phyloP scores from a whole-genome alignment of 1,139 yeast species.

The Entelexis paramagnoliae region DNA sequence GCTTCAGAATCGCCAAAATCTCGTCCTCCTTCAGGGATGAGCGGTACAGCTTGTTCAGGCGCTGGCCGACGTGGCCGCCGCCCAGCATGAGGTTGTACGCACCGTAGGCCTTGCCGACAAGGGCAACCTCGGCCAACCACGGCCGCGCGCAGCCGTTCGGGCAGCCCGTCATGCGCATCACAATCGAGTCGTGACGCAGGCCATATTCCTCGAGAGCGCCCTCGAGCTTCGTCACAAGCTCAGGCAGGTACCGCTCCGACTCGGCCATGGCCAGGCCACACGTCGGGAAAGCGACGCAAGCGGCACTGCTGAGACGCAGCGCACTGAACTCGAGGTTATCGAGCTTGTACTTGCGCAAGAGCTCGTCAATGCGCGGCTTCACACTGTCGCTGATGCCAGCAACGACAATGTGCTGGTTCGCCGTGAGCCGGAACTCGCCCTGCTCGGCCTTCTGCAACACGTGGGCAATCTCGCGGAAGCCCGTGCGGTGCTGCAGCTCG shows the following conservation, averaged over 20 bases:
- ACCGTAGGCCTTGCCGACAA: slow-evolving; percentile 90
- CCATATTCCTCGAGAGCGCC: slow-evolving; percentile 82
- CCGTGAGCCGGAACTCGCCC: slow-evolving; percentile 88
- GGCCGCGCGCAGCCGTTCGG: slow-evolving; percentile 99
- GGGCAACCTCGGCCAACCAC: slow-evolving; percentile 93
- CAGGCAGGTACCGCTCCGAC: slow-evolving; percentile 89
- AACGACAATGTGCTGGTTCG: slow-evolving; percentile 84
- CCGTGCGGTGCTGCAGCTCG: slow-evolving; percentile 81
- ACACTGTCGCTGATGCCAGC: slow-evolving; percentile 64
- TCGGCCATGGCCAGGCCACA: slow-evolving; percentile 99
- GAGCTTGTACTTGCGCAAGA: slow-evolving; percentile 64
- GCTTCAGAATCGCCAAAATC: slow-evolving; percentile 63
- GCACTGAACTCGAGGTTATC: slow-evolving; percentile 80
- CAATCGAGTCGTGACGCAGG: slow-evolving; percentile 84
- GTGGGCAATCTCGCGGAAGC: slow-evolving; percentile 69
- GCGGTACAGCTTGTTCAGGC: slow-evolving; percentile 82
- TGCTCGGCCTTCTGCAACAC: slow-evolving; percentile 39
- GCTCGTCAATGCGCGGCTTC: slow-evolving; percentile 48
- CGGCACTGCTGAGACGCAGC: slow-evolving; percentile 80
- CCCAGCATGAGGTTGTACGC: slow-evolving; percentile 92
- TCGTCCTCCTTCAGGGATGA: slow-evolving; percentile 88
- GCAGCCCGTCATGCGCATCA: slow-evolving; percentile 98
- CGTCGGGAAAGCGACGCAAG: slow-evolving; percentile 98
- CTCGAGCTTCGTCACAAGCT: slow-evolving; percentile 69
- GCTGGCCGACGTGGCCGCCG: slow-evolving; percentile 91